Percentiles rank a stretch among this genome's conserved stretches.
Evolutionary conservation across 164 flowering plant genomes (phyloP).

Genomic region (Liriodendron chinense): DNA sequence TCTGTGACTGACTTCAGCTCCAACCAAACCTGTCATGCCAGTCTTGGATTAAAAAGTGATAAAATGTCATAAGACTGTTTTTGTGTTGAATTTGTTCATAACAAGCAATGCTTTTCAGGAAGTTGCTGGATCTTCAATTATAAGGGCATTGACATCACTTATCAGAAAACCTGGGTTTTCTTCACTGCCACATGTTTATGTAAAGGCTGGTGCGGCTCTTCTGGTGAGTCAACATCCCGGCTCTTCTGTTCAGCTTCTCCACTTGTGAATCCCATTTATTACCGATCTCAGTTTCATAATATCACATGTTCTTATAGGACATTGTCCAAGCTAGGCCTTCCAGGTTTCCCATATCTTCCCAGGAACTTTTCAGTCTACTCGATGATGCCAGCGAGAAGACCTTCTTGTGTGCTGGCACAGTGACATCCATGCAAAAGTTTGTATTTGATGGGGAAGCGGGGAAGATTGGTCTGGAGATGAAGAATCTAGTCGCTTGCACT

Average conservation of each 20-base stretch:
- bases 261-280: background rate
- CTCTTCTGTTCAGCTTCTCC: background rate
- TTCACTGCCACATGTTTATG: constrained; percentile 57
- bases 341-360: constrained; percentile 60
- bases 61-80: background rate
- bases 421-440: constrained; percentile 64
- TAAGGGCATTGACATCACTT: constrained; percentile 52
- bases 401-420: constrained; percentile 72
- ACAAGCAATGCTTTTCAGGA: constrained; percentile 37
- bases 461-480: constrained; percentile 71
- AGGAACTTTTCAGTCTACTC: constrained; percentile 66
- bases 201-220: constrained; percentile 71
- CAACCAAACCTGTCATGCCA: background rate
- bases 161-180: constrained; percentile 54
- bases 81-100: constrained; percentile 5
- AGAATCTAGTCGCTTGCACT: constrained; percentile 70
- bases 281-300: background rate
- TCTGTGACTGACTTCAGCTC: background rate
- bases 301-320: constrained; percentile 45
- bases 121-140: constrained; percentile 61
- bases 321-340: constrained; percentile 61
- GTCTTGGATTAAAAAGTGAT: background rate
- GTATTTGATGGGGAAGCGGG: constrained; percentile 84
- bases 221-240: constrained; percentile 38
- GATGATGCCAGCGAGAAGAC: constrained; percentile 92